Evolutionary conservation across 768 basidiomycete species (phyloP).

Genomic region (Vararia minispora): DNA sequence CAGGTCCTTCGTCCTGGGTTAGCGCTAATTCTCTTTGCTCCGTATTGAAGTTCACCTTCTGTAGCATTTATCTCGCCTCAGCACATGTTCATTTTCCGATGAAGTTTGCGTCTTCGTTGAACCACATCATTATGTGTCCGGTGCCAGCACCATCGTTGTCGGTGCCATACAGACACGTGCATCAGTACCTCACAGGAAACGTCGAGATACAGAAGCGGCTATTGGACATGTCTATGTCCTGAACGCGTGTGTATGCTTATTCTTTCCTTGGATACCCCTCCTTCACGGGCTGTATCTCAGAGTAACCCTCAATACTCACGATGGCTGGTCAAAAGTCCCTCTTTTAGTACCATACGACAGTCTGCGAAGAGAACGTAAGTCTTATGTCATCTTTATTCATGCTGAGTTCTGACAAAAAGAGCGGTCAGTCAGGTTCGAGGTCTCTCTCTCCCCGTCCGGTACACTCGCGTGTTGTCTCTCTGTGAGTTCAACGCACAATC

Average conservation of each 20-base stretch:
- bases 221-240: background rate
- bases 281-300: background rate
- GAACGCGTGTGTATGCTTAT: background rate
- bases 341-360: conserved; percentile 4
- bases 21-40: no score
- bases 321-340: conserved; percentile 8
- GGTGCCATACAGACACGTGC: conserved; percentile 6
- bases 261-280: background rate
- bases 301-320: conserved; percentile 6
- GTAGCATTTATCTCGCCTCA: background rate
- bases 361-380: background rate
- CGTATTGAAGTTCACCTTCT: background rate
- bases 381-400: background rate
- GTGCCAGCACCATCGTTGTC: conserved; percentile 6
- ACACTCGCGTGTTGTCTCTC: conserved; percentile 44
- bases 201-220: background rate
- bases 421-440: conserved; percentile 46
- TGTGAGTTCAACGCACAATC: no score
- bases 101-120: conserved; percentile 8
- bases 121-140: conserved; percentile 5
- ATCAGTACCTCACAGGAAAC: background rate
- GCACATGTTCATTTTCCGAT: conserved; percentile 2
- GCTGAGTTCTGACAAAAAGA: background rate
- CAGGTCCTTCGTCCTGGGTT: no score
- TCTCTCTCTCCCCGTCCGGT: conserved; percentile 47